These are phyloP conservation scores for Lichtheimia corymbifera DNA, from an alignment of 371 early-diverging fungal species.

Conservation along the genomic window DNA sequence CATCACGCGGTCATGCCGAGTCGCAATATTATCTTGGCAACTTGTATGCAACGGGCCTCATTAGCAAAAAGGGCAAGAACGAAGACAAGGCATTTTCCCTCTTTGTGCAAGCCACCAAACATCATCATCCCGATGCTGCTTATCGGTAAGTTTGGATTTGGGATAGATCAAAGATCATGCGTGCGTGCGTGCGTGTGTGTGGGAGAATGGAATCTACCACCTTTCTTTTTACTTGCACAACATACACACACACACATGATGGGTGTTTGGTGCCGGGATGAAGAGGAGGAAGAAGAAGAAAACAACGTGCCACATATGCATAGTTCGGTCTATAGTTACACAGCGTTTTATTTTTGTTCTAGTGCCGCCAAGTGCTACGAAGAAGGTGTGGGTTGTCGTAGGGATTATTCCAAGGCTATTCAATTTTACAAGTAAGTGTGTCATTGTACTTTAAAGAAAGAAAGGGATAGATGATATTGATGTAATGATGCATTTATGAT, in stretches of 20 bases:
- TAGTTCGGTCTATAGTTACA: constrained; percentile 10
- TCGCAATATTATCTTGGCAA: constrained; percentile 71
- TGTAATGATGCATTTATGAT: constrained; percentile 5
- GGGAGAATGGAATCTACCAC: too few relatives aligned
- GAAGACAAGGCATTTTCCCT: constrained; percentile 71
- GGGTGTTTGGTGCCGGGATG: too few relatives aligned
- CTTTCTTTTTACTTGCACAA: too few relatives aligned
- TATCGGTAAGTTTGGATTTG: constrained; percentile 39
- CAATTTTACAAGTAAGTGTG: constrained; percentile 65
- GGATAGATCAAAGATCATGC: too few relatives aligned
- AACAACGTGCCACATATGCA: too few relatives aligned
- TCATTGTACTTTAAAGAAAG: neutral
- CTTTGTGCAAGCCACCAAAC: constrained; percentile 68
- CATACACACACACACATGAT: too few relatives aligned
- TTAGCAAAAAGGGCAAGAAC: constrained; percentile 58
- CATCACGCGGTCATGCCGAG: constrained; percentile 63
- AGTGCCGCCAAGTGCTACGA: constrained; percentile 71
- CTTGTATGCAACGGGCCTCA: constrained; percentile 62
- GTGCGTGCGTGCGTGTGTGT: too few relatives aligned
- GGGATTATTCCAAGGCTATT: constrained; percentile 61
- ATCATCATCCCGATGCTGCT: constrained; percentile 68
- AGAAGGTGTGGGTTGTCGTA: constrained; percentile 63
- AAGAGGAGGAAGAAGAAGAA: too few relatives aligned
- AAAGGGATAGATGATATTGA: neutral
- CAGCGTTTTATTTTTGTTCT: constrained; percentile 2